Evolutionary conservation across 2,329 filamentous ascomycete species (phyloP).

Genomic region (Ophiostoma quercus): DNA sequence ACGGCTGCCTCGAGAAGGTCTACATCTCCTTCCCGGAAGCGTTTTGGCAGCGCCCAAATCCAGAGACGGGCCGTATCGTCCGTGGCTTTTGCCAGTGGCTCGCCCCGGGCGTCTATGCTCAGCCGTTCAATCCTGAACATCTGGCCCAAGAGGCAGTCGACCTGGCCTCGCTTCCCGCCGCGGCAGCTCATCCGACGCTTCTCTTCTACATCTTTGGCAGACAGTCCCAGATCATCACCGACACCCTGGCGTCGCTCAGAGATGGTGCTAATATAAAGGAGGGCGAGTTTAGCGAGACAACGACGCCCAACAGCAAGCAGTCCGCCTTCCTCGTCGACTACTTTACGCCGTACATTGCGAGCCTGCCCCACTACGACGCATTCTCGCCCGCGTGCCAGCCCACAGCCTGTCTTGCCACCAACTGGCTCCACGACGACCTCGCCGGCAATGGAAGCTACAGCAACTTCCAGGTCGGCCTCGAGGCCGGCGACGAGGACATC

Average conservation of each 20-base stretch:
- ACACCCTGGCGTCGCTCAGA: conserved; percentile 38
- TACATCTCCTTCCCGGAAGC: conserved; percentile 67
- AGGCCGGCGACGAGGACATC: conserved; percentile 67
- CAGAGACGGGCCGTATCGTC: conserved; percentile 38
- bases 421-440: conserved; percentile 72
- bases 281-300: conserved; percentile 21
- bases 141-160: conserved; percentile 78
- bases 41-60: conserved; percentile 59
- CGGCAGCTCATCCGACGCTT: conserved; percentile 67
- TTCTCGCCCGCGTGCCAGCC: conserved; percentile 56
- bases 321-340: conserved; percentile 56
- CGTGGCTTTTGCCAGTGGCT: conserved; percentile 74
- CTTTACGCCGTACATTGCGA: conserved; percentile 73
- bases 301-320: conserved; percentile 41
- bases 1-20: conserved; percentile 61
- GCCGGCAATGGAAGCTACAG: conserved; percentile 78
- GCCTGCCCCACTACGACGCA: conserved; percentile 61
- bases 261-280: neutral
- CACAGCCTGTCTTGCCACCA: conserved; percentile 59
- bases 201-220: conserved; percentile 75
- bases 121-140: conserved; percentile 52
- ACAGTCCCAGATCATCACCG: conserved; percentile 52
- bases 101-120: conserved; percentile 58
- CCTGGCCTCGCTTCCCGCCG: conserved; percentile 58
- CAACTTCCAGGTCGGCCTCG: conserved; percentile 75